These are phyloP conservation scores for Saccharomycopsis capsularis DNA, from an alignment of 805 yeast genomes.

Conservation along the genomic window DNA sequence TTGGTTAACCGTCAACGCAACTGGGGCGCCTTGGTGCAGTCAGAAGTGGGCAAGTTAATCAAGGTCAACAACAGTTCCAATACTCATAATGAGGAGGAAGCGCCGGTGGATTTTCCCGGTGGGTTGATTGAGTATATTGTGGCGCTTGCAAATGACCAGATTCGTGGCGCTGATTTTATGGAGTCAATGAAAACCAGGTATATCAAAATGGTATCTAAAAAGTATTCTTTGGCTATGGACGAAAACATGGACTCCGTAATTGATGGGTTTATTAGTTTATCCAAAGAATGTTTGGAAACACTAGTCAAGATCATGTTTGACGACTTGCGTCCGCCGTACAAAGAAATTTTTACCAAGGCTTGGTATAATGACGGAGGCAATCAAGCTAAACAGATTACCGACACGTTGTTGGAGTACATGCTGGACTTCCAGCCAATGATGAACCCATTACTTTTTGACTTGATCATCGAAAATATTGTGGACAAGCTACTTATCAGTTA, in stretches of 20 bases:
- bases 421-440: conserved; percentile 51
- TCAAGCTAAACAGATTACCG: conserved; percentile 55
- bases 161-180: conserved; percentile 58
- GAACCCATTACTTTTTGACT: conserved; percentile 47
- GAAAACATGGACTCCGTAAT: conserved; percentile 54
- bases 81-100: conserved; percentile 28
- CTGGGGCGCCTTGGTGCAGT: conserved; percentile 51
- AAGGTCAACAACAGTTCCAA: conserved; percentile 29
- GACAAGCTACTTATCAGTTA: conserved; percentile 47
- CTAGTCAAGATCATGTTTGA: conserved; percentile 57
- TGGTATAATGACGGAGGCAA: conserved; percentile 61
- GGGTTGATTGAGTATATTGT: conserved; percentile 76
- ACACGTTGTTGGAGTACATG: conserved; percentile 70
- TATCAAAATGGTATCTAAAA: conserved; percentile 57
- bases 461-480: conserved; percentile 45
- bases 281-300: conserved; percentile 53
- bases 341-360: conserved; percentile 52
- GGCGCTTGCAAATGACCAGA: conserved; percentile 81
- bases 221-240: conserved; percentile 53
- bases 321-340: conserved; percentile 59
- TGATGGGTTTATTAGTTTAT: conserved; percentile 73
- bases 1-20: conserved; percentile 53
- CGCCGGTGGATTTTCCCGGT: conserved; percentile 43
- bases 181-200: conserved; percentile 65
- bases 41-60: conserved; percentile 40